These are phyloP conservation scores for Nemania diffusa DNA, from an alignment of 2,329 filamentous ascomycete species.

Conservation along the genomic window DNA sequence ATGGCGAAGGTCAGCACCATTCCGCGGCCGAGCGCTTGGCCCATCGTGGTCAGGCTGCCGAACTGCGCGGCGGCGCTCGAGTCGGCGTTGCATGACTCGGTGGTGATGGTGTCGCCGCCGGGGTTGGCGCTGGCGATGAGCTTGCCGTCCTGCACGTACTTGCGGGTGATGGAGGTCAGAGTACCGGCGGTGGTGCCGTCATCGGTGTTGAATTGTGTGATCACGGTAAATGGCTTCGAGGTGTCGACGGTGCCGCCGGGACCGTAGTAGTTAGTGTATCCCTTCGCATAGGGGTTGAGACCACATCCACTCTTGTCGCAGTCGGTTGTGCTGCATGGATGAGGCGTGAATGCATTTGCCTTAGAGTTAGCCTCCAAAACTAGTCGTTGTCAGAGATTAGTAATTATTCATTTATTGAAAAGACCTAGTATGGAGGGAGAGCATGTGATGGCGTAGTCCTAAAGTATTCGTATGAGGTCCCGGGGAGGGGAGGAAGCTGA, in stretches of 20 bases:
- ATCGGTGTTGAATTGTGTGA: constrained; percentile 44
- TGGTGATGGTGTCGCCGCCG: constrained; percentile 42
- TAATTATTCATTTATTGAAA: not conserved
- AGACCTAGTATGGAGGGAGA: not conserved
- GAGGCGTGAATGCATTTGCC: constrained; percentile 67
- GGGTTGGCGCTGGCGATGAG: constrained; percentile 55
- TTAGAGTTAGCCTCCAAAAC: constrained; percentile 72
- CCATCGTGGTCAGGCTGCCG: constrained; percentile 56
- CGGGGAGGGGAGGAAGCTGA: not conserved
- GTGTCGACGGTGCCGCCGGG: constrained; percentile 43
- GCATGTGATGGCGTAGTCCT: not conserved
- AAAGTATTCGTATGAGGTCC: not conserved
- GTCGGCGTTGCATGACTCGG: constrained; percentile 42
- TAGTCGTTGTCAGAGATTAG: constrained; percentile 15
- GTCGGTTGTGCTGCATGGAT: constrained; percentile 62
- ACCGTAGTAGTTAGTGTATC: constrained; percentile 44
- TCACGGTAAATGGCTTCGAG: constrained; percentile 45
- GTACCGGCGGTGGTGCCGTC: constrained; percentile 36
- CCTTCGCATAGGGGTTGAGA: constrained; percentile 51
- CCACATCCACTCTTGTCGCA: constrained; percentile 54
- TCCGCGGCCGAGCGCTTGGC: constrained; percentile 56
- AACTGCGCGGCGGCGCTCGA: constrained; percentile 43
- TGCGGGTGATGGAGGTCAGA: constrained; percentile 59
- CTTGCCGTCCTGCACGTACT: constrained; percentile 61
- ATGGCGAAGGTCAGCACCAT: constrained; percentile 66